These are phyloP conservation scores for Ophiognomonia clavigignenti-juglandacearum DNA, from an alignment of 2,329 filamentous ascomycete genomes.

Conservation along the genomic window DNA sequence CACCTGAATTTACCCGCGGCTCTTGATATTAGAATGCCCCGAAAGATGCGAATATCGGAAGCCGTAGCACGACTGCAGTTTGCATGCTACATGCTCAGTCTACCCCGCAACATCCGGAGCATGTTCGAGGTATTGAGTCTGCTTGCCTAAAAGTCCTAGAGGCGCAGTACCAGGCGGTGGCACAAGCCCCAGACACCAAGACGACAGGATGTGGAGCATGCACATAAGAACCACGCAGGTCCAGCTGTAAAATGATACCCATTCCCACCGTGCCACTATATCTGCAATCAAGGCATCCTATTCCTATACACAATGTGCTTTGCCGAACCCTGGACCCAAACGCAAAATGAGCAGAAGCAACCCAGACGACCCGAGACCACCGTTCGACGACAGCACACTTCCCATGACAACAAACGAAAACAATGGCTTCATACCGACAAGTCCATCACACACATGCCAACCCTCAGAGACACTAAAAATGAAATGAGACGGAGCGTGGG, in stretches of 20 bases:
- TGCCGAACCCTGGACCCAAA: conserved; percentile 2
- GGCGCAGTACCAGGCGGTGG: too few species aligned
- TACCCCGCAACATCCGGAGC: too few species aligned
- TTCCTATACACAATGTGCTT: conserved; percentile 5
- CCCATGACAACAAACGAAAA: conserved; percentile 5
- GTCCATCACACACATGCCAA: background rate
- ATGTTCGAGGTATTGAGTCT: too few species aligned
- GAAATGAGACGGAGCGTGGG: background rate
- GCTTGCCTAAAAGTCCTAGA: too few species aligned
- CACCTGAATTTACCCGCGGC: background rate
- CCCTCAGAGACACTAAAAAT: background rate
- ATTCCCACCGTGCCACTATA: background rate
- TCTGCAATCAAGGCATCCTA: conserved; percentile 11
- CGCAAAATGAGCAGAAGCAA: conserved; percentile 1
- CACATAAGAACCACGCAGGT: background rate
- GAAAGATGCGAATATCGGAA: too few species aligned
- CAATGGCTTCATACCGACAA: background rate
- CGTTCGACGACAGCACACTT: background rate
- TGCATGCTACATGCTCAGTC: too few species aligned
- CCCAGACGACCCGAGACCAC: background rate
- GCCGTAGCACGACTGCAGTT: too few species aligned
- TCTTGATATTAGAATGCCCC: too few species aligned
- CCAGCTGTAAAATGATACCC: background rate
- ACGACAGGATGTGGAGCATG: too few species aligned
- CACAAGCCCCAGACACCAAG: background rate